Conservation (phyloP, 2,329 filamentous ascomycete genomes). For the Epichloe aotearoae region DNA sequence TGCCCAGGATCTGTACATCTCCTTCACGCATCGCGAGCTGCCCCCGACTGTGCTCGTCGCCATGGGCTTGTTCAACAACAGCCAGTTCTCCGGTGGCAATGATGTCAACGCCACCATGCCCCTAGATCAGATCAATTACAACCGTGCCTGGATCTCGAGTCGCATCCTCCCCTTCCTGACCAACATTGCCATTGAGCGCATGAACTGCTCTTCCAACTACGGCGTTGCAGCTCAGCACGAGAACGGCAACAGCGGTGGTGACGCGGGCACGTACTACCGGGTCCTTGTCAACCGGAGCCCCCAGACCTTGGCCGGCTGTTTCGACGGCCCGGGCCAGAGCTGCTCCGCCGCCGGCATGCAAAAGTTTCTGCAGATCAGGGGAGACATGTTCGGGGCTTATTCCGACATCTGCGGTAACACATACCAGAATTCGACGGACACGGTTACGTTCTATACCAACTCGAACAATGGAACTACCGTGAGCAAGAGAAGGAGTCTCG, state of each 20-base stretch:
- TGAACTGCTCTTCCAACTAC: constrained; percentile 33
- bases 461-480: constrained; percentile 14
- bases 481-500: not conserved
- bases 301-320: constrained; percentile 27
- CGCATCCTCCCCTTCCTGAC: constrained; percentile 51
- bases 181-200: constrained; percentile 52
- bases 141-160: constrained; percentile 49
- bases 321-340: constrained; percentile 29
- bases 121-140: constrained; percentile 45
- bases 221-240: not conserved
- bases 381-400: constrained; percentile 25
- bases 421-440: constrained; percentile 22
- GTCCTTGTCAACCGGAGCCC: constrained; percentile 30
- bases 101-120: constrained; percentile 52
- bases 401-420: constrained; percentile 24
- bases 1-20: constrained; percentile 48
- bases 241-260: not conserved
- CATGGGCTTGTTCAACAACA: constrained; percentile 59
- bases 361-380: constrained; percentile 24
- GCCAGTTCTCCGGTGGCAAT: constrained; percentile 35
- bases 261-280: constrained; percentile 23
- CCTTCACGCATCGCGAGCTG: constrained; percentile 57
- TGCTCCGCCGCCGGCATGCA: constrained; percentile 28
- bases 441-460: constrained; percentile 20
- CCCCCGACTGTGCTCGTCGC: constrained; percentile 54